A percentile compares a stretch with the other conserved stretches of the same genome.
These are phyloP conservation scores for Coriolopsis trogii DNA, from an alignment of 1,284 basidiomycete genomes.

Conservation along the genomic window DNA sequence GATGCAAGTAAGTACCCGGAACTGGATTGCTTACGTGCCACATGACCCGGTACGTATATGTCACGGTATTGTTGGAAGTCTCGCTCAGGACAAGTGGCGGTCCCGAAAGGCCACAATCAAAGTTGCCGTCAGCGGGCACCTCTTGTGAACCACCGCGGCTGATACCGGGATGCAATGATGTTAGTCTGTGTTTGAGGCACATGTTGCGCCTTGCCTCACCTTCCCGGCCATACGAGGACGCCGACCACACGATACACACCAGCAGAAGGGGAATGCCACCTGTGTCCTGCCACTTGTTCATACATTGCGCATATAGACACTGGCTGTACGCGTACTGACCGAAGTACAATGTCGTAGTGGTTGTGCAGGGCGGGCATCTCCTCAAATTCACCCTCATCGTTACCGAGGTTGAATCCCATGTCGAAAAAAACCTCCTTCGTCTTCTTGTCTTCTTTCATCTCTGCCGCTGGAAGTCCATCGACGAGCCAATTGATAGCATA, in stretches of 20 bases:
- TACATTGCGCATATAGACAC: neutral
- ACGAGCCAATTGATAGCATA: slow-evolving; percentile 96
- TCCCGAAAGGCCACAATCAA: slow-evolving; percentile 39
- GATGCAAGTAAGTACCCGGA: neutral
- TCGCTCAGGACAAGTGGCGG: slow-evolving; percentile 67
- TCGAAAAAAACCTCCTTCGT: slow-evolving; percentile 88
- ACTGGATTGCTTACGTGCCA: slow-evolving; percentile 68
- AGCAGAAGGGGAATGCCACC: slow-evolving; percentile 80
- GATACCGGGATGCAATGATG: neutral
- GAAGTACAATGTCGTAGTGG: slow-evolving; percentile 85
- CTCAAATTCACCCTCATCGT: slow-evolving; percentile 57
- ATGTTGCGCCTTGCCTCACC: slow-evolving; percentile 43
- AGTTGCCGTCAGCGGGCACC: slow-evolving; percentile 26
- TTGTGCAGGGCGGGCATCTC: slow-evolving; percentile 83
- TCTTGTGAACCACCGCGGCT: slow-evolving; percentile 66
- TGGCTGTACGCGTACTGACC: slow-evolving; percentile 43
- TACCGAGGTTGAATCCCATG: slow-evolving; percentile 83
- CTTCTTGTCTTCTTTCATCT: slow-evolving; percentile 83
- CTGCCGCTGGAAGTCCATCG: slow-evolving; percentile 92
- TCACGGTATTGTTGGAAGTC: slow-evolving; percentile 64
- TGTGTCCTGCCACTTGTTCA: slow-evolving; percentile 36
- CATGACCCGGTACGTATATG: slow-evolving; percentile 88
- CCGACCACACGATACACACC: slow-evolving; percentile 84
- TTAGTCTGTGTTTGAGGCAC: neutral
- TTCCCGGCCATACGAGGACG: slow-evolving; percentile 88